These are phyloP conservation scores for Ottelia alismoides DNA, from an alignment of 106 monocot species.

Conservation along the genomic window DNA sequence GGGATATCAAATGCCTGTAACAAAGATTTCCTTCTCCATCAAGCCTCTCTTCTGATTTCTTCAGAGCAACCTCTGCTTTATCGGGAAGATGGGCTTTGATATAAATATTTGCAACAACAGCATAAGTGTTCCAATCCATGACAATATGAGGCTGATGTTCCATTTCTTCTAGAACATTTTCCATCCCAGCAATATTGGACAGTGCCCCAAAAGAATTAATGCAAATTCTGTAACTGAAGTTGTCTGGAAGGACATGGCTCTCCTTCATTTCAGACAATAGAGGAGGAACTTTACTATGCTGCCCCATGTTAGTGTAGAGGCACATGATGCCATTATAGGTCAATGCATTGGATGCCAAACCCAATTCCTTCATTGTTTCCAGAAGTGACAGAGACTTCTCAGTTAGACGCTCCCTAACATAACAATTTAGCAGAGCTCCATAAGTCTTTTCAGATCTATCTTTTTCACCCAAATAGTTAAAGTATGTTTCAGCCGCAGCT, in stretches of 20 bases:
- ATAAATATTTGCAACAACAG: slow-evolving; percentile 60
- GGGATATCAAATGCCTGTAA: slow-evolving; percentile 63
- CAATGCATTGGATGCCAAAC: slow-evolving; percentile 39
- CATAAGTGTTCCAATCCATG: slow-evolving; percentile 72
- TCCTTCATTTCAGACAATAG: slow-evolving; percentile 61
- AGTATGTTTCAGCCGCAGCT: slow-evolving; percentile 49
- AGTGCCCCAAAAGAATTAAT: slow-evolving; percentile 57
- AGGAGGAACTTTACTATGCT: slow-evolving; percentile 51
- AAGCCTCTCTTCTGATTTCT: slow-evolving; percentile 54
- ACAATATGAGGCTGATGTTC: slow-evolving; percentile 64
- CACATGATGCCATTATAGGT: slow-evolving; percentile 74
- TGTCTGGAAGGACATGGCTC: slow-evolving; percentile 48
- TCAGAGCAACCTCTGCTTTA: slow-evolving; percentile 33
- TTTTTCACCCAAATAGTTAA: slow-evolving; percentile 30
- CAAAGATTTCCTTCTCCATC: slow-evolving; percentile 27
- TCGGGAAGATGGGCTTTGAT: slow-evolving; percentile 32
- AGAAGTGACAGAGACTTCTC: slow-evolving; percentile 57
- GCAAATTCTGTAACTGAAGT: slow-evolving; percentile 75
- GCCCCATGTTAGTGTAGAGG: slow-evolving; percentile 45
- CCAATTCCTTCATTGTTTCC: slow-evolving; percentile 60
- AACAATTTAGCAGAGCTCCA: slow-evolving; percentile 75
- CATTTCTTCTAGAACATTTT: slow-evolving; percentile 62
- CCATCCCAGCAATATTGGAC: slow-evolving; percentile 47
- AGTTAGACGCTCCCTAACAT: slow-evolving; percentile 34
- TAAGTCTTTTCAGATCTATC: slow-evolving; percentile 53